Evolutionary conservation across 148 eudicot genomes (phyloP), one percentile per base, ranked within the genome.

Genomic region (Chenopodium berlandieri): DNA sequence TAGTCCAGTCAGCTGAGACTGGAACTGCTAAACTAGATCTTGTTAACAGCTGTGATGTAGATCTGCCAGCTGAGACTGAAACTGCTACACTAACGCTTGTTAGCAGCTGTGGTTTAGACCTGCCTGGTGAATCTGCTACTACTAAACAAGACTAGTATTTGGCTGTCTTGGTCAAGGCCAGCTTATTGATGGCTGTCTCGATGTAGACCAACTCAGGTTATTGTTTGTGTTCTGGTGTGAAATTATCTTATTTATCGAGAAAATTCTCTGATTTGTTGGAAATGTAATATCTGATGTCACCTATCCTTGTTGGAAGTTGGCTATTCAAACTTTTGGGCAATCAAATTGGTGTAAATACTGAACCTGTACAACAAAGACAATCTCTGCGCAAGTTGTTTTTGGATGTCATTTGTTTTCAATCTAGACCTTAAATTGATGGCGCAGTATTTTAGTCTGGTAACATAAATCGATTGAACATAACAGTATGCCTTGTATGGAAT

Each of bases 31-130:
- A 73, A 8, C 34, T 40, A 72, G 56, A n/a, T 2, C 27, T 62
- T 11, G 75, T 47, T 79, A 20, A 56, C 48, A 7, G 25, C 66
- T 37, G 90, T 8, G 76, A 71, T 14, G 7, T 54, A 10, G 84
- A 76, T 56, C 79, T 77, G 87, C 77, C 88, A 46, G 86, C 37
- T 58, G 82, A 67, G 20, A 66, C 75, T 31, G 54, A 14, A 27
- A 71, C 62, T 34, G n/a, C 54, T 27, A 17, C 17, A 71, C 34
- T 40, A 72, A 54, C 19, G 25, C 66, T 62, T 11, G 75, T 31
- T 79, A 20, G 63, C 48, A 7, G 25, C 66, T 37, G 90, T 8
- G 76, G 64, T 22, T 7, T 54, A 10, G 84, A 76, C 64, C 79
- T 77, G 87, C 77, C 88, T 27, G 86, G 30, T 64, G 82, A 67